These are phyloP conservation scores for Gastrodia elata DNA, from an alignment of 106 monocot genomes.

Conservation along the genomic window DNA sequence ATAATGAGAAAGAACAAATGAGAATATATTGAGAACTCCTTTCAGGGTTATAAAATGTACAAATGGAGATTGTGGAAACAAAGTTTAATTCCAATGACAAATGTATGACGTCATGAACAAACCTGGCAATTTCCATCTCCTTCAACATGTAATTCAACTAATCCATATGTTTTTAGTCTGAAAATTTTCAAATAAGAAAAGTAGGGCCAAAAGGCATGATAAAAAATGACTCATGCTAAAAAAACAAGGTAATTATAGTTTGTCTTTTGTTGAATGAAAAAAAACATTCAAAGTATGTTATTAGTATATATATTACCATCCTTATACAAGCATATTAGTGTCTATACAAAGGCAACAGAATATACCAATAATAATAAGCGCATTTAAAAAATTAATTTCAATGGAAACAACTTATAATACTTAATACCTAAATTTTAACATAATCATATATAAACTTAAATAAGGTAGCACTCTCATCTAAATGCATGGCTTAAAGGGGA, in stretches of 20 bases:
- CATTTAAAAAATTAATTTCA: no score
- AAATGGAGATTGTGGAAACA: background rate
- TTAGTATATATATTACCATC: no score
- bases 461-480: no score
- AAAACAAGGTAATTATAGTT: background rate
- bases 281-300: no score
- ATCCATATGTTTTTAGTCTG: conserved; percentile 65
- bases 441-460: no score
- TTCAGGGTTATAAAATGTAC: background rate
- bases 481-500: no score
- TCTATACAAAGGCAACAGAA: no score
- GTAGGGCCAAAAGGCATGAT: background rate
- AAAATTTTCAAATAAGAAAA: background rate
- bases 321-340: no score
- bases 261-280: background rate
- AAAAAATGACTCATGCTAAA: background rate
- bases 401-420: no score
- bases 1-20: background rate
- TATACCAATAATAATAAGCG: no score
- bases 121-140: conserved; percentile 99
- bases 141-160: conserved; percentile 85
- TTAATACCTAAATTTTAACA: no score
- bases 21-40: background rate
- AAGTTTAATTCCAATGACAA: background rate
- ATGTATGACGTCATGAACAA: conserved; percentile 10